Evolutionary conservation across 495 filamentous ascomycete species (phyloP).

Genomic region (Hypoxylon fuscum): DNA sequence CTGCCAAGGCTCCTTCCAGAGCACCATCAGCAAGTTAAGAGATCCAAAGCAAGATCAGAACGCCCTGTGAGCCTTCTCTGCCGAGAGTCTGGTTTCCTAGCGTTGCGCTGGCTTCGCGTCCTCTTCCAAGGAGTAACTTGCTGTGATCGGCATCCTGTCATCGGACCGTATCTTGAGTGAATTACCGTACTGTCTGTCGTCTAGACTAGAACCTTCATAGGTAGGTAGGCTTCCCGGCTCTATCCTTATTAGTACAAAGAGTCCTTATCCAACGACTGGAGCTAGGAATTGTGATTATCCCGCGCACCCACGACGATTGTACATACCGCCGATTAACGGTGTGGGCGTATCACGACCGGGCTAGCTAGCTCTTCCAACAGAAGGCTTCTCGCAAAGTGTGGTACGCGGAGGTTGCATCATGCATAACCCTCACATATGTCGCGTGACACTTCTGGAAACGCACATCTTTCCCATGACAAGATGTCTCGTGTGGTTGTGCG

Average conservation of each 20-base stretch:
- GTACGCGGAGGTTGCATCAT: slow-evolving; percentile 35
- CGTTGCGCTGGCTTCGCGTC: not conserved
- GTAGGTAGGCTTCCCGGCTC: too few relatives aligned
- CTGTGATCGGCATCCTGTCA: too few relatives aligned
- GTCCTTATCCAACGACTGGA: not conserved
- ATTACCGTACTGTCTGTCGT: too few relatives aligned
- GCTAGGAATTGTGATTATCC: slow-evolving; percentile 29
- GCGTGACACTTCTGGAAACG: slow-evolving; percentile 37
- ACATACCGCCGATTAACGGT: slow-evolving; percentile 32
- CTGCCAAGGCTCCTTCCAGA: slow-evolving; percentile 33
- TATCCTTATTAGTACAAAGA: too few relatives aligned
- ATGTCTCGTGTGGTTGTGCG: not conserved
- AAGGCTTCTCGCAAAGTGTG: too few relatives aligned
- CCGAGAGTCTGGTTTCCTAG: slow-evolving; percentile 6
- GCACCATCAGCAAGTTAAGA: slow-evolving; percentile 15
- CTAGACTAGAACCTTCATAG: too few relatives aligned
- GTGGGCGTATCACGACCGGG: slow-evolving; percentile 21
- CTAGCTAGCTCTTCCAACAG: not conserved
- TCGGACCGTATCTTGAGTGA: too few relatives aligned
- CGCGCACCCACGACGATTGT: slow-evolving; percentile 18
- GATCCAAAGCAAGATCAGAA: slow-evolving; percentile 33
- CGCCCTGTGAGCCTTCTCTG: slow-evolving; percentile 15
- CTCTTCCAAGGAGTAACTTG: too few relatives aligned
- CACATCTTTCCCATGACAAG: slow-evolving; percentile 28
- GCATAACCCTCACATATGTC: slow-evolving; percentile 40